Percentiles rank a stretch among this genome's conserved stretches.
These are phyloP conservation scores for Russula brevipes DNA, from an alignment of 768 basidiomycete genomes.

Conservation along the genomic window DNA sequence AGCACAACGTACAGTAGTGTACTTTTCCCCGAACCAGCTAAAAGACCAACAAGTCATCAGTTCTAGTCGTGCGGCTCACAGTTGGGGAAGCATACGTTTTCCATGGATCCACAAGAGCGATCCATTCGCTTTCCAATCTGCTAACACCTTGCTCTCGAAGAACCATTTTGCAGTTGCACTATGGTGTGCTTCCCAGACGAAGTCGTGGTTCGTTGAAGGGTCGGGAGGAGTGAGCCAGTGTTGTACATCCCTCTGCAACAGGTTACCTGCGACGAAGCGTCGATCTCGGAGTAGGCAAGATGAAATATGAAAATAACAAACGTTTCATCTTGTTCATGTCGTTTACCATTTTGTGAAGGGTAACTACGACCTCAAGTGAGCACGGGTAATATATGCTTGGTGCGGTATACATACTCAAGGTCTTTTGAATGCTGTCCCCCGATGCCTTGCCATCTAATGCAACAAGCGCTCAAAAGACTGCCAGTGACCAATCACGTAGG, in stretches of 20 bases:
- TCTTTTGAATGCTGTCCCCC: background rate
- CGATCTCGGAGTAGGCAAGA: background rate
- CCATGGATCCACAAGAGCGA: too few relatives aligned
- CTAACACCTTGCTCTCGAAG: too few relatives aligned
- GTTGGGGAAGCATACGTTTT: too few relatives aligned
- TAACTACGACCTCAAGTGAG: background rate
- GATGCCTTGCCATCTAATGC: background rate
- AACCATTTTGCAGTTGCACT: too few relatives aligned
- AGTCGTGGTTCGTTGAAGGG: too few relatives aligned
- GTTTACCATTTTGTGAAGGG: background rate
- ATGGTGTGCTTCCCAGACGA: too few relatives aligned
- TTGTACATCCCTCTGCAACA: background rate
- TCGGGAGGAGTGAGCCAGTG: too few relatives aligned
- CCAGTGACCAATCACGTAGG: background rate
- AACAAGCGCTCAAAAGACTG: background rate
- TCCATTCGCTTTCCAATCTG: too few relatives aligned
- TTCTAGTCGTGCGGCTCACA: too few relatives aligned
- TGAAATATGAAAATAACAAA: background rate
- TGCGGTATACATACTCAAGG: background rate
- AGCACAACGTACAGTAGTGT: too few relatives aligned
- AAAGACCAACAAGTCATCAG: too few relatives aligned
- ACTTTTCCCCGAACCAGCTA: too few relatives aligned
- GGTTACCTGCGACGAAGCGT: background rate
- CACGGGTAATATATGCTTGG: background rate
- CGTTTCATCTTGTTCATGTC: conserved; percentile 11